These are phyloP conservation scores for Blepharisma japonicum DNA, from an alignment of 73 alveolate genomes.

Conservation along the genomic window DNA sequence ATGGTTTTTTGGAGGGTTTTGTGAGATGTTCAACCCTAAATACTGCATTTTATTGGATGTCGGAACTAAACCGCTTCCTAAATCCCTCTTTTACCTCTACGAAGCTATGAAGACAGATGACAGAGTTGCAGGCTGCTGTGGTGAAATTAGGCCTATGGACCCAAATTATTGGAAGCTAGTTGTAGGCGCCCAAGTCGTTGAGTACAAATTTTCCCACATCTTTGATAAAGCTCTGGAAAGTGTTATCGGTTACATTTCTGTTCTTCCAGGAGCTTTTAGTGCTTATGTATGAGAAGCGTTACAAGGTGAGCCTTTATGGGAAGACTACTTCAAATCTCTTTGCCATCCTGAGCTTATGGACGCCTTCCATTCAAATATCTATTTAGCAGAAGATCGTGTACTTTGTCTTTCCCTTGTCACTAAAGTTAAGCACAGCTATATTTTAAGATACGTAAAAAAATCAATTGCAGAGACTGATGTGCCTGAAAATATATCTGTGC, in stretches of 20 bases:
- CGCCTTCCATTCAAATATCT: slow-evolving; percentile 17
- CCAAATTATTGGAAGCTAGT: not conserved
- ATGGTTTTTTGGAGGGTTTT: slow-evolving; percentile 33
- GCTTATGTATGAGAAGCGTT: slow-evolving; percentile 39
- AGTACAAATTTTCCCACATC: slow-evolving; percentile 24
- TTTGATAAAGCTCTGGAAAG: slow-evolving; percentile 24
- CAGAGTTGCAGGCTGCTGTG: slow-evolving; percentile 30
- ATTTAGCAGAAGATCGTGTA: slow-evolving; percentile 28
- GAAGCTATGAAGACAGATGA: not conserved
- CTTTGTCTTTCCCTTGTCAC: slow-evolving; percentile 16
- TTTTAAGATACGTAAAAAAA: not conserved
- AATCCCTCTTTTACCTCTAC: not conserved
- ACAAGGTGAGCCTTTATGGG: slow-evolving; percentile 27
- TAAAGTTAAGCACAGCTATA: not conserved
- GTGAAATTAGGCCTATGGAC: slow-evolving; percentile 16
- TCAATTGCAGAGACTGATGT: slow-evolving; percentile 21
- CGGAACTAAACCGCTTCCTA: slow-evolving; percentile 28
- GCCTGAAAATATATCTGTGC: not conserved
- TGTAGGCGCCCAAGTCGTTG: slow-evolving; percentile 25
- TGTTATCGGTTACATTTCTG: slow-evolving; percentile 33
- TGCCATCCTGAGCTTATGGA: slow-evolving; percentile 19
- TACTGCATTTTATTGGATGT: slow-evolving; percentile 15
- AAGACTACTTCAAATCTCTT: slow-evolving; percentile 25
- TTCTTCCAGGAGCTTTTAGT: slow-evolving; percentile 50
- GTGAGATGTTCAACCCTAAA: slow-evolving; percentile 16